Base-by-base conservation (phyloP, 2,329 filamentous ascomycete species). In the Hymenoscyphus fructigenus region DNA sequence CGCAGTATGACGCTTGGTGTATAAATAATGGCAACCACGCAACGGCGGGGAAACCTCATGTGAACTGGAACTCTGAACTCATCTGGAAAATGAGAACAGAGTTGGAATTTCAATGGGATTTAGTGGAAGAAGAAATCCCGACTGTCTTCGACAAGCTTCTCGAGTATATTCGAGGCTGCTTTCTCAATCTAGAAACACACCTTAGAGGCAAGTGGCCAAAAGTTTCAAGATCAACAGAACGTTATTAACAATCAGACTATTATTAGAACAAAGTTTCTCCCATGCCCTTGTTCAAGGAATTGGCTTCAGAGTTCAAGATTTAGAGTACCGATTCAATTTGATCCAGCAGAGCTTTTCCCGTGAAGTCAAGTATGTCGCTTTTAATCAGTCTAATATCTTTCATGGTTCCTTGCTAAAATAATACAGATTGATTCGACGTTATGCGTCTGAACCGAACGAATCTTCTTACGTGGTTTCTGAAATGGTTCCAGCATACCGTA, bases 61-160 rank as follows among this genome's bases (percentile, higher is more conserved):
- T 71, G 15, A 70, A 77, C 47, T 77, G 75, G 75, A 77, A 77
- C 20, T 61, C 71, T 15, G 66, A 74, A n/a, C 72, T 77, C 10
- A 75, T 75, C 44, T 74, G 70, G 71, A 75, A 75, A 47, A 75
- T 76, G 75, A 70, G 70, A 5, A 69, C 67, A 60, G 75, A 76
- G 47, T 62, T 76, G 2, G 72, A 67, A 7, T 67, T 47, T 12
- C 66, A 70, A 38, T 76, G 75, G 75, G 69, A 72, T 6, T 59
- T 74, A 1, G 56, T 76, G 4, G 70, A 75, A 60, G 75, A 76
- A 15, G 73, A 76, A 53, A 64, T 70, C 28, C 59, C 65, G 17
- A 44, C 17, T 28, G 55, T 66, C 29, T 69, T 71, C 47, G 59
- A 68, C 34, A 60, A 61, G 32, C 65, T 69, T 20, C 56, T 68